These are phyloP conservation scores for Crithidia expoeki DNA, from an alignment of 208 protist species.

Conservation along the genomic window DNA sequence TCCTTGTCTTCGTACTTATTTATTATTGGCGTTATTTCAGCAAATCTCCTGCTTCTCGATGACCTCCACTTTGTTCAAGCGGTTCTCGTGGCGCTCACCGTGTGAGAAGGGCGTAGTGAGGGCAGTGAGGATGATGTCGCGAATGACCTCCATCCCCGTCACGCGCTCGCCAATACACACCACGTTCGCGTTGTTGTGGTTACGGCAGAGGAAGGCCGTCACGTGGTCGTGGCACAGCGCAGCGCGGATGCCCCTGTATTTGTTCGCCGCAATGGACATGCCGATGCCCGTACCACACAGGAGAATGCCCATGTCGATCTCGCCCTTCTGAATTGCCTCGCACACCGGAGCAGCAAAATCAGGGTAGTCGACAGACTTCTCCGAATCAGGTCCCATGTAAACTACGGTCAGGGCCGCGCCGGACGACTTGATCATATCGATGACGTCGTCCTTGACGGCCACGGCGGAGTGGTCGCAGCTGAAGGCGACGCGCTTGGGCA, in stretches of 20 bases:
- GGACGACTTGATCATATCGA: constrained; percentile 55
- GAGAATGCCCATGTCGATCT: constrained; percentile 83
- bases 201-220: constrained; percentile 81
- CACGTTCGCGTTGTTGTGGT: constrained; percentile 95
- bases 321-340: constrained; percentile 58
- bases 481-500: constrained; percentile 81
- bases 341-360: constrained; percentile 84
- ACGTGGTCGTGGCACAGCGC: constrained; percentile 94
- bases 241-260: constrained; percentile 90
- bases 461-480: constrained; percentile 90
- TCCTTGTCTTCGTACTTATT: not conserved
- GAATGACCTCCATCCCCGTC: constrained; percentile 81
- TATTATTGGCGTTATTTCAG: not conserved
- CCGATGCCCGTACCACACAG: constrained; percentile 96
- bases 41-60: constrained; percentile 38
- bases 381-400: constrained; percentile 72
- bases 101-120: constrained; percentile 83
- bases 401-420: constrained; percentile 60
- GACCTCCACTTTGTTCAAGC: constrained; percentile 68
- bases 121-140: constrained; percentile 89
- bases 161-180: constrained; percentile 89
- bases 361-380: constrained; percentile 91
- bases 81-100: constrained; percentile 66
- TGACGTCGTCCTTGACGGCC: constrained; percentile 59
- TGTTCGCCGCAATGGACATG: constrained; percentile 96